phyloP scores from a whole-genome alignment of 495 filamentous ascomycete species.

The Rostrohypoxylon terebratum region DNA sequence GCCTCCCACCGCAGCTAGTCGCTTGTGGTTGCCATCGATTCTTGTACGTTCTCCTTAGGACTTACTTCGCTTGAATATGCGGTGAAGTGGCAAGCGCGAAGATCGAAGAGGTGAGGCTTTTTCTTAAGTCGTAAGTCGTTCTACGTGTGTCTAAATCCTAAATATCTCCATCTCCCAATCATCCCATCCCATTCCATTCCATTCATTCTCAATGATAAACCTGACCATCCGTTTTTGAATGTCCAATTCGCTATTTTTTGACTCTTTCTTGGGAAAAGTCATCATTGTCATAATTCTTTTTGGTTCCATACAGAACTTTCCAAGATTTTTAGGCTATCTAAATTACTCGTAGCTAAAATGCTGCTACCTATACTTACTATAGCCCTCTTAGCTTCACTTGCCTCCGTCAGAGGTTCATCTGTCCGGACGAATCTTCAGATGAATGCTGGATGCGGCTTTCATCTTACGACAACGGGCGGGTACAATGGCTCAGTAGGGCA shows the following conservation, averaged over 20 bases:
- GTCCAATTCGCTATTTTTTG: slow-evolving; percentile 17
- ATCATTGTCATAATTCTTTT: slow-evolving; percentile 17
- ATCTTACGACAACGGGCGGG: slow-evolving; percentile 60
- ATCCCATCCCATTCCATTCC: not conserved
- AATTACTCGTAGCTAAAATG: slow-evolving; percentile 37
- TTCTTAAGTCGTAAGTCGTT: not conserved
- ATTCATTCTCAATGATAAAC: not conserved
- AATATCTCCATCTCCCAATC: slow-evolving; percentile 1
- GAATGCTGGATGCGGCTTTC: slow-evolving; percentile 62
- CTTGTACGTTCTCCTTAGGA: not conserved
- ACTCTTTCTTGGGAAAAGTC: slow-evolving; percentile 37
- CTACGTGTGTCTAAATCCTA: not conserved
- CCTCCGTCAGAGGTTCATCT: slow-evolving; percentile 24
- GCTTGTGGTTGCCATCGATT: slow-evolving; percentile 7
- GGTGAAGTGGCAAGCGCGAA: slow-evolving; percentile 1
- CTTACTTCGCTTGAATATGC: not conserved
- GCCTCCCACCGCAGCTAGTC: not conserved
- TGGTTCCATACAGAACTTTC: slow-evolving; percentile 8
- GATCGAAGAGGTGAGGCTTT: not conserved
- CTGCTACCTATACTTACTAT: slow-evolving; percentile 26
- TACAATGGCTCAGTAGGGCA: slow-evolving; percentile 64
- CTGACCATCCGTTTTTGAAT: slow-evolving; percentile 14
- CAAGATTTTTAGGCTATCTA: slow-evolving; percentile 5
- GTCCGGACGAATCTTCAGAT: slow-evolving; percentile 5
- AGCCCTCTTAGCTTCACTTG: slow-evolving; percentile 30